Evolutionary conservation across 2,329 filamentous ascomycete species (phyloP).

Genomic region (Akanthomyces lecanii): DNA sequence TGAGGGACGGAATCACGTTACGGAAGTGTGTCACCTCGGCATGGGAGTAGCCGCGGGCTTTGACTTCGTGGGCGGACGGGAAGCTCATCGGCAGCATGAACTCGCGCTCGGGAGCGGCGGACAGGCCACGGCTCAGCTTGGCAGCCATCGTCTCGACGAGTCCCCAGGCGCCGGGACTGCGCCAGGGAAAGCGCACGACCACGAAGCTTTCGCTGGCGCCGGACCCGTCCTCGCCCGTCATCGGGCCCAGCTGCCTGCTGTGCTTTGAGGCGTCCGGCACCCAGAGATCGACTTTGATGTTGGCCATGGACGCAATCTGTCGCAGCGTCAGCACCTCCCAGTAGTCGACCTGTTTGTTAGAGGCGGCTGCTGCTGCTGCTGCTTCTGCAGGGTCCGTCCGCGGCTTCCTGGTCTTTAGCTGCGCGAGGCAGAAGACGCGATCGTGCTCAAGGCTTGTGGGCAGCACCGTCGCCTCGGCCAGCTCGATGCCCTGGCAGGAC

Average conservation of each 20-base stretch:
- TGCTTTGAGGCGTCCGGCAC: conserved; percentile 58
- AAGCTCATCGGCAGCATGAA: conserved; percentile 62
- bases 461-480: conserved; percentile 60
- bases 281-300: conserved; percentile 65
- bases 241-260: conserved; percentile 46
- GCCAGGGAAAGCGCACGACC: conserved; percentile 63
- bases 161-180: conserved; percentile 46
- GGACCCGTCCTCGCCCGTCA: conserved; percentile 19
- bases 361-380: not conserved
- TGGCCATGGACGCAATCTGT: conserved; percentile 66
- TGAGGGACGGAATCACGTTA: conserved; percentile 51
- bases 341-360: not conserved
- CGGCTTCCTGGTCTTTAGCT: conserved; percentile 40
- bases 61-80: conserved; percentile 54
- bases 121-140: conserved; percentile 46
- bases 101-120: conserved; percentile 55
- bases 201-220: conserved; percentile 41
- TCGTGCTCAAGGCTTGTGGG: conserved; percentile 72
- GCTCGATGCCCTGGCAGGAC: conserved; percentile 72
- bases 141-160: conserved; percentile 42
- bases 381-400: not conserved
- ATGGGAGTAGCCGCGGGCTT: conserved; percentile 53
- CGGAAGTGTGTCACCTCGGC: conserved; percentile 64
- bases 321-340: conserved; percentile 73
- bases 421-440: conserved; percentile 77